Evolutionary conservation across 208 protist species (phyloP).

Genomic region (Angomonas ambiguus): DNA sequence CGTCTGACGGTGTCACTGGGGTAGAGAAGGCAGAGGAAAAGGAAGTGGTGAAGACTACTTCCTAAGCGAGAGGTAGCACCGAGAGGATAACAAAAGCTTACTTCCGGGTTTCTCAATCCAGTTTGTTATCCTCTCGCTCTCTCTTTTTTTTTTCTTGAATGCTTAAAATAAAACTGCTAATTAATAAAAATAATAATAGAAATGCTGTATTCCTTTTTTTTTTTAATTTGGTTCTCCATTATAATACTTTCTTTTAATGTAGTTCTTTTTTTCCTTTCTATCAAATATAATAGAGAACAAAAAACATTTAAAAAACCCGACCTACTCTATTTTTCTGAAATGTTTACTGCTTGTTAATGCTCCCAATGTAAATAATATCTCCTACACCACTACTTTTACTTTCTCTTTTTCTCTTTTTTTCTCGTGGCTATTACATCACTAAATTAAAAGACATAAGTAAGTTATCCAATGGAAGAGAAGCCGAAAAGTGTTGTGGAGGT

Average conservation of each 20-base stretch:
- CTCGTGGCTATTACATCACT: background rate
- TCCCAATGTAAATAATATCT: slow-evolving; percentile 12
- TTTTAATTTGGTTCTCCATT: slow-evolving; percentile 6
- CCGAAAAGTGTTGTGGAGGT: too few species aligned
- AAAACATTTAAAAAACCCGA: background rate
- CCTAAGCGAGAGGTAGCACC: background rate
- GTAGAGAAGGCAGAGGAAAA: background rate
- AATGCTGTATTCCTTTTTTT: slow-evolving; percentile 18
- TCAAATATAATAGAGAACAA: background rate
- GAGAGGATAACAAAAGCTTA: background rate
- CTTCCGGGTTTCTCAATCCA: background rate
- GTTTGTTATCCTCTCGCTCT: background rate
- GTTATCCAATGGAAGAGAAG: too few species aligned
- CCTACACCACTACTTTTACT: background rate
- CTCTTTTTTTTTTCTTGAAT: slow-evolving; percentile 2
- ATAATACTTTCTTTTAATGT: slow-evolving; percentile 6
- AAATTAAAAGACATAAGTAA: too few species aligned
- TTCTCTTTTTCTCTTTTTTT: slow-evolving; percentile 3
- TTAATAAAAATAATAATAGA: background rate
- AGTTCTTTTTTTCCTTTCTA: slow-evolving; percentile 10
- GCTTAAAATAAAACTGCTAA: slow-evolving; percentile 6
- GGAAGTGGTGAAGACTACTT: background rate
- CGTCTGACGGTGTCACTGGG: background rate
- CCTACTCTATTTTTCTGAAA: background rate
- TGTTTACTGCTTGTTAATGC: too few species aligned